A percentile compares a stretch with the other conserved stretches of the same genome.
Evolutionary conservation across 495 filamentous ascomycete genomes (phyloP).

Genomic region (Cenococcum geophilum): DNA sequence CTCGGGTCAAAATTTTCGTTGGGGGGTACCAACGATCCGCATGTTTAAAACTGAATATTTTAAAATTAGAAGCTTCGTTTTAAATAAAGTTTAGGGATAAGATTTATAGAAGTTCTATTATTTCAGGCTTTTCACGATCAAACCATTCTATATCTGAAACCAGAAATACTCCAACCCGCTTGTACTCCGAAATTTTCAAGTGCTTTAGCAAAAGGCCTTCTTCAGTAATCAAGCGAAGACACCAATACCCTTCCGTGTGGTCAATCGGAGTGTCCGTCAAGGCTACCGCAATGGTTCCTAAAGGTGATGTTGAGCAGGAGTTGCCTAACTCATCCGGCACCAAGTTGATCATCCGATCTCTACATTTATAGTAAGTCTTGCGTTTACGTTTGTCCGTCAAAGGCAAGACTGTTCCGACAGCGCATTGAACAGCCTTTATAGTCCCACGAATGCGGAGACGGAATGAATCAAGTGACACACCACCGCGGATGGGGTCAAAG

Average conservation of each 20-base stretch:
- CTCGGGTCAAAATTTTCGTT: too few relatives aligned
- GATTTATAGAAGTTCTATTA: too few relatives aligned
- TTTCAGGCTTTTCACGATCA: background rate
- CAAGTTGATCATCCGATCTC: too few relatives aligned
- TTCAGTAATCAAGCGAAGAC: background rate
- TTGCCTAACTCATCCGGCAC: too few relatives aligned
- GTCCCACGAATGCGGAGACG: background rate
- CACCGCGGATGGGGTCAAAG: background rate
- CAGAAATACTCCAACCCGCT: background rate
- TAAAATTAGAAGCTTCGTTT: too few relatives aligned
- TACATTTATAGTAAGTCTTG: too few relatives aligned
- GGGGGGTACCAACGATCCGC: too few relatives aligned
- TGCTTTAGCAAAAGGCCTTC: background rate
- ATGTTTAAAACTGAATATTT: too few relatives aligned
- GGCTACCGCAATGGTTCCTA: background rate
- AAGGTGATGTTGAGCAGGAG: too few relatives aligned
- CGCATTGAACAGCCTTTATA: background rate
- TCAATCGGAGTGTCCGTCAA: background rate
- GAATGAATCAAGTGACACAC: background rate
- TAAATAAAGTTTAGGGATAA: too few relatives aligned
- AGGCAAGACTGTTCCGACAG: background rate
- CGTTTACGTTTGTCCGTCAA: background rate
- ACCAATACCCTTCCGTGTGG: background rate
- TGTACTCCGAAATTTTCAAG: background rate
- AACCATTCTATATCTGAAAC: background rate